Base-by-base conservation (phyloP, 352 stramenopile species). In the Pythium rishiriense region DNA sequence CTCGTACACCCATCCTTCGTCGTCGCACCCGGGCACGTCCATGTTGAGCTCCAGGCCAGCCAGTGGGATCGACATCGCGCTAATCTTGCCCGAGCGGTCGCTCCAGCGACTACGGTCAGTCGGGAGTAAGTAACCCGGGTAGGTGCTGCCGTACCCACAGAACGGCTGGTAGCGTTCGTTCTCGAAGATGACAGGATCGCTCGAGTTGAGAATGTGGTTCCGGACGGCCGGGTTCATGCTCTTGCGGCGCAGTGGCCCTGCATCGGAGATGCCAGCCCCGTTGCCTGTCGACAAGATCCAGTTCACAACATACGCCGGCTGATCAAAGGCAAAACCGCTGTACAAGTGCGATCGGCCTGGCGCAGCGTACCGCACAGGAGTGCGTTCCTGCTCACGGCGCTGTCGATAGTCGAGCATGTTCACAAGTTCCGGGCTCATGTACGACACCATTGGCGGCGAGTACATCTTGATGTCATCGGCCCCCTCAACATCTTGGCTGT, bases 81-180 rank as follows among this genome's bases (percentile, higher is more conserved):
- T 90, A 46, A 88, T 73, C 56, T 83, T 88, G 28, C 87, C 87
- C 7, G 82, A 91, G 11, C 85, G 82, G 68, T 96, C 81, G 35
- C 87, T 96, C 87, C 87, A 96, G 22, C 86, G 85, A 35, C 79
- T 86, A 33, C 87, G 83, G 49, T 96, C 87, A 8, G 84, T 93
- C 7, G 85, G 81, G 25, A 96, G 64, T 37, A 96, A 47, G 59
- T 93, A 91, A 5, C 84, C 86, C 11, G 85, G 85, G 66, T 90
- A 94, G 2, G 85, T 89, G 56, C 79, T 91, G 29, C 87, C 87
- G 50, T 88, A 96, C 24, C 87, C 87, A 43, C 79, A 86, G 62
- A 96, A 96, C 3, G 84, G 85, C 57, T 93, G 85, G 64, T 93
- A 96, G 9, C 87, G 81, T 66, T 96, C 74, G 57, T 96, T 96